Conservation (phyloP, 2,329 filamentous ascomycete species). For the Claviceps sorghi region DNA sequence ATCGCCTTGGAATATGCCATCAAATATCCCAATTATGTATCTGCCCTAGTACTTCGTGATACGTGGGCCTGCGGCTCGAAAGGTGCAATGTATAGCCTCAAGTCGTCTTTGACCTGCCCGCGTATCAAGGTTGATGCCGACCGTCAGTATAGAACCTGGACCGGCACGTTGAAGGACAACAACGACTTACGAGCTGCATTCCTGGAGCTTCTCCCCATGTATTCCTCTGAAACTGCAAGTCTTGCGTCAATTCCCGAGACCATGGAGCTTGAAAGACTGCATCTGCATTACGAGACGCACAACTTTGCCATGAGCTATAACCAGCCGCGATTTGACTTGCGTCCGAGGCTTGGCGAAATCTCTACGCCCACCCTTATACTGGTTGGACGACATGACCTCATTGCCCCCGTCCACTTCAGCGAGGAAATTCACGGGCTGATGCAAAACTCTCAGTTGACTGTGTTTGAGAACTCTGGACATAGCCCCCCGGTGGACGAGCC, state of each 20-base stretch:
- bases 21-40: constrained; percentile 8
- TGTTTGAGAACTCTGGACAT: constrained; percentile 10
- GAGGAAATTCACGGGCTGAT: constrained; percentile 10
- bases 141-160: constrained; percentile 10
- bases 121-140: constrained; percentile 8
- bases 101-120: constrained; percentile 5
- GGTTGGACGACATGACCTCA: constrained; percentile 11
- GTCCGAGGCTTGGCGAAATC: constrained; percentile 8
- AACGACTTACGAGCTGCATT: constrained; percentile 9
- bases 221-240: constrained; percentile 3
- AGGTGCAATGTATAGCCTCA: constrained; percentile 6
- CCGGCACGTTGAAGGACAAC: constrained; percentile 8
- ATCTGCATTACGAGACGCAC: constrained; percentile 11
- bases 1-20: constrained; percentile 12
- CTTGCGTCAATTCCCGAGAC: background rate
- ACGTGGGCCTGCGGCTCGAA: constrained; percentile 10
- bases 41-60: constrained; percentile 11
- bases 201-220: constrained; percentile 10
- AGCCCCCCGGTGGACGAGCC: constrained; percentile 10
- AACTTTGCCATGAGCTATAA: constrained; percentile 12
- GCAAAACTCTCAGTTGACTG: constrained; percentile 7
- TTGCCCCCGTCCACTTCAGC: constrained; percentile 10
- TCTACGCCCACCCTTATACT: constrained; percentile 9
- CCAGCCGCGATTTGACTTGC: constrained; percentile 11
- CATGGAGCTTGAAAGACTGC: background rate